A percentile compares a stretch with the other conserved stretches of the same genome.
These are phyloP conservation scores for Globisporangium cederbergense DNA, from an alignment of 352 stramenopile genomes.

Conservation along the genomic window DNA sequence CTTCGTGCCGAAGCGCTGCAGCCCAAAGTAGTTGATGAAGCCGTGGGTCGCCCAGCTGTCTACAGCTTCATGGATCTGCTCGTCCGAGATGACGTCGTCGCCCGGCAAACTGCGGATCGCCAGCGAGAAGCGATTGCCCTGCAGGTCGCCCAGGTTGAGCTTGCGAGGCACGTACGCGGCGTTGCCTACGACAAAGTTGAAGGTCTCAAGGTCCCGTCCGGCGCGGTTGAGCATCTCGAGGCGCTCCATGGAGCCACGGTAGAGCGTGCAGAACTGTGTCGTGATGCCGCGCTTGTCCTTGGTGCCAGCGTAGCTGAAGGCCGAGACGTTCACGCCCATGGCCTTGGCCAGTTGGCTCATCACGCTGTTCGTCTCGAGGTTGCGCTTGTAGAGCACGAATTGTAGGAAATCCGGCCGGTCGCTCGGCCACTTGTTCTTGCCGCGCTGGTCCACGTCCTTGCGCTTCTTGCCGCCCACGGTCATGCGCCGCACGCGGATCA, in stretches of 20 bases:
- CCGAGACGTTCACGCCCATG: conserved; percentile 56
- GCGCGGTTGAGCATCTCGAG: conserved; percentile 77
- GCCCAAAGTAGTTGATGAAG: conserved; percentile 99
- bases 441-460: conserved; percentile 72
- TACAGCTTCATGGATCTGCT: conserved; percentile 61
- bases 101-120: conserved; percentile 90
- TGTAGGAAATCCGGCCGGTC: conserved; percentile 87
- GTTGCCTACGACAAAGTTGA: conserved; percentile 92
- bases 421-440: conserved; percentile 48
- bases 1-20: conserved; percentile 95
- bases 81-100: conserved; percentile 49
- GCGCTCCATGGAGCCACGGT: conserved; percentile 69
- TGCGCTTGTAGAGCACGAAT: conserved; percentile 97
- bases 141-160: conserved; percentile 91
- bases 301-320: conserved; percentile 92
- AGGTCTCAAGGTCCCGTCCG: conserved; percentile 59
- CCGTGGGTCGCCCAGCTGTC: conserved; percentile 72
- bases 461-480: conserved; percentile 81
- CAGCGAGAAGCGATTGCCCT: conserved; percentile 95
- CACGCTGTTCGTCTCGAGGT: conserved; percentile 90
- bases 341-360: conserved; percentile 74
- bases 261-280: conserved; percentile 93
- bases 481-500: conserved; percentile 82
- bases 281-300: conserved; percentile 97
- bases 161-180: conserved; percentile 88